Base-by-base conservation (phyloP, 257 asterid genomes). In the Nyctanthes arbortristis region DNA sequence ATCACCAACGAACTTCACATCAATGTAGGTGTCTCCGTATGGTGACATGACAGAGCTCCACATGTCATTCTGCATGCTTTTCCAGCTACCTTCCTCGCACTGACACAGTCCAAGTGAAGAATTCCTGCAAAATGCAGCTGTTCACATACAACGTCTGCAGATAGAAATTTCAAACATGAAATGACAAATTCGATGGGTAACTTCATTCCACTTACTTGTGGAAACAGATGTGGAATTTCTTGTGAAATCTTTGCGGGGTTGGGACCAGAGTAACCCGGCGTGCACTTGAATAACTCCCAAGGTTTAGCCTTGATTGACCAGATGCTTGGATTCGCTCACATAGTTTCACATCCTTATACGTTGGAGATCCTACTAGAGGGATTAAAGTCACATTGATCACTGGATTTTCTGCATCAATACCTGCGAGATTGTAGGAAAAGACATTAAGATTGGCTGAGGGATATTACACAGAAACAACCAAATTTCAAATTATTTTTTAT, bases 11-110 rank as follows among this genome's bases (percentile, higher is more conserved):
- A 90, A 81, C 86, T 88, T 88, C 80, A 92, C 89, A 73, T 92
- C 98, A 57, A 92, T 70, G 66, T 79, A 88, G 81, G 73, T 79
- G 61, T 86, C 86, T 69, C 74, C 89, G 24, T 88, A 92, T 10
- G 97, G 98, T 69, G 97, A 90, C 61, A 83, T 72, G 27, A 61
- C 27, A 79, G 88, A 83, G 80, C 71, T 80, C 96, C 89, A 84
- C 6, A 66, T 54, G 49, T 91, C 95, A 73, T 76, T 80, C 33
- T 79, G 89, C 77, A 88, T 62, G 79, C 67, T 80, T 63, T 79
- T 92, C 98, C 98, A 92, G 40, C 71, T 63, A 74, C 78, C 93
- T 54, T 77, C 72, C 65, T 76, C 88, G 69, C 95, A 90, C 65
- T 80, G 84, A 77, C 97, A 92, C 72, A 80, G 66, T 20, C 85